These are phyloP conservation scores for Blastobotrys chiropterorum DNA, from an alignment of 805 yeast genomes.

Conservation along the genomic window DNA sequence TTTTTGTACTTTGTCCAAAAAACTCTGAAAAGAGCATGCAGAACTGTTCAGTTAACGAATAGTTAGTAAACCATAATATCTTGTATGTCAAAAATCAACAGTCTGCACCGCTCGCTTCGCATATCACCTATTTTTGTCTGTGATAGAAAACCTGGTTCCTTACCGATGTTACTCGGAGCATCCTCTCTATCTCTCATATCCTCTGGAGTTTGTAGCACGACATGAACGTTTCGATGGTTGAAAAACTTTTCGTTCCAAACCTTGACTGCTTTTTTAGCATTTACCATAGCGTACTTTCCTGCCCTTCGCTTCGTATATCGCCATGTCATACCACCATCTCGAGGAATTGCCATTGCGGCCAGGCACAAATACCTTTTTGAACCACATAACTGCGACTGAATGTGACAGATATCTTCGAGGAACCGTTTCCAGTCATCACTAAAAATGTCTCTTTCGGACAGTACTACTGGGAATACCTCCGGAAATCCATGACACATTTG, in stretches of 20 bases:
- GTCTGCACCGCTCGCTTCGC: too few relatives aligned
- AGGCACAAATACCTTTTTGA: too few relatives aligned
- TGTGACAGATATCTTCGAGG: neutral
- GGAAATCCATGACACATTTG: neutral
- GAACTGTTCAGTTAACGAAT: too few relatives aligned
- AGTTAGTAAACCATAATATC: too few relatives aligned
- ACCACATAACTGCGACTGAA: neutral
- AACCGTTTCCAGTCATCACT: slow-evolving; percentile 1
- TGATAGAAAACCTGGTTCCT: too few relatives aligned
- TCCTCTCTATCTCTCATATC: neutral
- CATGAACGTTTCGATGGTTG: neutral
- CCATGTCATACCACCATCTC: neutral
- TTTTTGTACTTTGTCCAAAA: too few relatives aligned
- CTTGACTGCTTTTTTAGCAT: neutral
- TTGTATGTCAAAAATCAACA: too few relatives aligned
- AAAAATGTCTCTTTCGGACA: neutral
- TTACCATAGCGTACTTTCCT: neutral
- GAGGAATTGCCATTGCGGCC: neutral
- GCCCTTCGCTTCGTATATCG: too few relatives aligned
- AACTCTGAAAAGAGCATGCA: too few relatives aligned
- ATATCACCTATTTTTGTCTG: too few relatives aligned
- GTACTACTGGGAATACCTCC: neutral
- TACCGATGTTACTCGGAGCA: too few relatives aligned
- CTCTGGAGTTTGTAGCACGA: neutral
- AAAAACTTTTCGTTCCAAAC: slow-evolving; percentile 1